A percentile compares a stretch with the other conserved stretches of the same genome.
These are phyloP conservation scores for Phytophthora constricta DNA, from an alignment of 352 stramenopile genomes.

Conservation along the genomic window DNA sequence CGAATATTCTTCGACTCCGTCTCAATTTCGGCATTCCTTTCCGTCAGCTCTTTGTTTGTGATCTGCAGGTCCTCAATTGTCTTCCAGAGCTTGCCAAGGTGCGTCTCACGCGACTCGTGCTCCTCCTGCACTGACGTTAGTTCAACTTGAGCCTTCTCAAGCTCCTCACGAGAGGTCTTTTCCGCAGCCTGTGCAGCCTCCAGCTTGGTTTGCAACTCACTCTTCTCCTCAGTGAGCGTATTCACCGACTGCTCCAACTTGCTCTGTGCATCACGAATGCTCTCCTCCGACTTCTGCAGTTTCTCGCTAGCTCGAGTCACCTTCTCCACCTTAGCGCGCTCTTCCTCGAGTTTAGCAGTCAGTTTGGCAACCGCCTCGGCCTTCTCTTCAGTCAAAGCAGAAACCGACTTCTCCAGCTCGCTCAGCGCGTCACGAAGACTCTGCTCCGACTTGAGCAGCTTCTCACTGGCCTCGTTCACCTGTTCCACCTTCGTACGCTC, in stretches of 20 bases:
- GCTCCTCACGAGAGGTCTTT: constrained; percentile 20
- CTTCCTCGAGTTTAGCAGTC: constrained; percentile 36
- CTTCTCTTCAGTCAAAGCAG: constrained; percentile 28
- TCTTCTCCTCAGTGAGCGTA: constrained; percentile 28
- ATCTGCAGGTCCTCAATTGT: constrained; percentile 60
- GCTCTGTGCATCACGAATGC: constrained; percentile 3
- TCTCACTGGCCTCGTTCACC: constrained; percentile 17
- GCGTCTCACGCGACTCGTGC: constrained; percentile 52
- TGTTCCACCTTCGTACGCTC: constrained; percentile 29
- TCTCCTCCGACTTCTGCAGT: constrained; percentile 2
- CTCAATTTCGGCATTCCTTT: constrained; percentile 55
- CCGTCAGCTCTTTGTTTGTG: constrained; percentile 48
- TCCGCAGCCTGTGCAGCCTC: constrained; percentile 14
- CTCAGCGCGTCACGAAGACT: constrained; percentile 29
- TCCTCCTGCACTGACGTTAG: constrained; percentile 43
- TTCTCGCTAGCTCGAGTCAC: constrained; percentile 18
- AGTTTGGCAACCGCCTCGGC: constrained; percentile 34
- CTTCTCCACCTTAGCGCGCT: constrained; percentile 27
- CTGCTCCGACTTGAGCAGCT: constrained; percentile 28
- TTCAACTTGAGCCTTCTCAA: constrained; percentile 37
- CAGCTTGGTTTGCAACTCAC: constrained; percentile 21
- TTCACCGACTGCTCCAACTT: constrained; percentile 31
- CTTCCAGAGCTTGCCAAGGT: constrained; percentile 62
- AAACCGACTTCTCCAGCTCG: constrained; percentile 35
- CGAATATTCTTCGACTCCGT: constrained; percentile 49